phyloP scores from a whole-genome alignment of 169 alveolate species.

The Plasmodium vivax region DNA sequence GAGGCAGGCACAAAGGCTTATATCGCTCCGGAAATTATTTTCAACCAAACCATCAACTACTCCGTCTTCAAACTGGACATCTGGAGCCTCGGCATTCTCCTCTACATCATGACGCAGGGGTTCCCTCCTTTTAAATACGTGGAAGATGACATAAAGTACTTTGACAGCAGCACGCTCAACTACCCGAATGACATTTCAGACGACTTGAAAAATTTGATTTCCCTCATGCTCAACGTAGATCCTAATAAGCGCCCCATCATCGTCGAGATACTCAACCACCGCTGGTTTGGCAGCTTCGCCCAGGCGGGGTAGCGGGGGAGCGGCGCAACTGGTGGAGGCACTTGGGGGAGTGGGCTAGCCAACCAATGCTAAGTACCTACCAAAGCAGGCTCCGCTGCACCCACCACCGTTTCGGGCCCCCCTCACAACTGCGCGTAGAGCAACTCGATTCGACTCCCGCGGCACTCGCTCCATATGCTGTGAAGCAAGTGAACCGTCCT shows the following conservation, averaged over 20 bases:
- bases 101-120: conserved; percentile 89
- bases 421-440: conserved; percentile 46
- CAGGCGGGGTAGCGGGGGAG: not conserved
- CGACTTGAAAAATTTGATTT: conserved; percentile 52
- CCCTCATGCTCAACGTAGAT: conserved; percentile 55
- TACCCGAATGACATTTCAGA: conserved; percentile 58
- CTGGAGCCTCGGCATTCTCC: conserved; percentile 79
- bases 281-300: conserved; percentile 31
- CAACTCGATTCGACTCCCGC: conserved; percentile 16
- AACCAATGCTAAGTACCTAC: not conserved
- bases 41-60: conserved; percentile 76
- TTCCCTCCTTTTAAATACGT: conserved; percentile 87
- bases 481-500: conserved; percentile 26
- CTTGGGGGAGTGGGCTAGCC: not conserved
- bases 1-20: conserved; percentile 84
- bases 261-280: conserved; percentile 51
- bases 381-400: not conserved
- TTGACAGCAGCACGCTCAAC: conserved; percentile 32
- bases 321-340: no score
- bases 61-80: conserved; percentile 80
- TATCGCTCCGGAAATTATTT: conserved; percentile 82
- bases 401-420: not conserved
- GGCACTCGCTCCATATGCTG: conserved; percentile 41
- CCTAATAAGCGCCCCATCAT: conserved; percentile 71
- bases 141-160: conserved; percentile 77